Percentiles rank a stretch among this genome's conserved stretches.
Conservation (phyloP, 2,329 filamentous ascomycete species). For the Sarocladiaceae sp. region DNA sequence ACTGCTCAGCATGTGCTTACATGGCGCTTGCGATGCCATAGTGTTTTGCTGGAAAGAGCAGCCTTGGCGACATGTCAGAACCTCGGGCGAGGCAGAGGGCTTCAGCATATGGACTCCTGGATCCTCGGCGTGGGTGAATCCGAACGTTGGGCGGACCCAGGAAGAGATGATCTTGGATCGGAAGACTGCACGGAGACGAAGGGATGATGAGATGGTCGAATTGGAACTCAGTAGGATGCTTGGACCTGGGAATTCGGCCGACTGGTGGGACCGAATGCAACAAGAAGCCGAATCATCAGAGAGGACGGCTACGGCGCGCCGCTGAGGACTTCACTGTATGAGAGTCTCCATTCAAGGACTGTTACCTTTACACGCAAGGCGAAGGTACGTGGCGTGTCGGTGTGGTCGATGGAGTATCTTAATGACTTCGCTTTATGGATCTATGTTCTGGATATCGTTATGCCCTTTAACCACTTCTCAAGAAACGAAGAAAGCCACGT, state of each 20-base stretch:
- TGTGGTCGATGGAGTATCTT: not conserved
- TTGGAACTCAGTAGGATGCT: constrained; percentile 20
- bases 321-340: too few species aligned
- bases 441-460: constrained; percentile 11
- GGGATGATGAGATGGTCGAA: constrained; percentile 42
- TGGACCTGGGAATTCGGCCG: constrained; percentile 14
- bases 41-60: constrained; percentile 68
- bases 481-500: constrained; percentile 70
- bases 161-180: constrained; percentile 51
- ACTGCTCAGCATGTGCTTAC: constrained; percentile 56
- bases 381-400: not conserved
- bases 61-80: constrained; percentile 51
- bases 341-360: too few species aligned
- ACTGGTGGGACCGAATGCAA: constrained; percentile 26
- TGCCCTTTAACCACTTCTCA: constrained; percentile 48
- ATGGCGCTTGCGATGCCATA: constrained; percentile 63
- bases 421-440: constrained; percentile 3
- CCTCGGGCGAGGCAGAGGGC: constrained; percentile 15
- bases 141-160: constrained; percentile 38
- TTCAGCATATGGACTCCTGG: constrained; percentile 15
- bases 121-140: constrained; percentile 16
- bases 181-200: constrained; percentile 40
- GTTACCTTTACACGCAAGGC: too few species aligned
- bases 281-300: not conserved
- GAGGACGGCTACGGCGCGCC: not conserved